phyloP scores from a whole-genome alignment of 2,329 filamentous ascomycete genomes.

The Colletotrichum lini region DNA sequence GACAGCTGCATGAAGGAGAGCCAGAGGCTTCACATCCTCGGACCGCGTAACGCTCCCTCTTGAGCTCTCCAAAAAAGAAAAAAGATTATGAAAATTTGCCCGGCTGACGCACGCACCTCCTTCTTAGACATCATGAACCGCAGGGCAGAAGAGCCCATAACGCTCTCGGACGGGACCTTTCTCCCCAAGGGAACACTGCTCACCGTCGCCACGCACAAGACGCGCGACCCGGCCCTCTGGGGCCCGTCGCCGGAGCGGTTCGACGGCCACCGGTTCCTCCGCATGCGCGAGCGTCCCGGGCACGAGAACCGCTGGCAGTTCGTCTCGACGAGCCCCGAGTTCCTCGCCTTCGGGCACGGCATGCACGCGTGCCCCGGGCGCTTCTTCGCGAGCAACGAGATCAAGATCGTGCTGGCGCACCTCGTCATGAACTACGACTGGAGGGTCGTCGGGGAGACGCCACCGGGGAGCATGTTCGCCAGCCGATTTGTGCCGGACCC shows the following conservation, averaged over 20 bases:
- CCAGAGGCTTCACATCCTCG: slow-evolving; percentile 45
- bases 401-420: slow-evolving; percentile 59
- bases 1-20: slow-evolving; percentile 60
- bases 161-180: slow-evolving; percentile 34
- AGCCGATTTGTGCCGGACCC: slow-evolving; percentile 26
- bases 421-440: slow-evolving; percentile 59
- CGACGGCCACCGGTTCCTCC: slow-evolving; percentile 29
- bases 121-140: slow-evolving; percentile 20
- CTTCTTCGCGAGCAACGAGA: slow-evolving; percentile 62
- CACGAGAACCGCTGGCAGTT: slow-evolving; percentile 54
- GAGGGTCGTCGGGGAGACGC: slow-evolving; percentile 7
- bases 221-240: no score
- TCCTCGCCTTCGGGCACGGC: slow-evolving; percentile 55
- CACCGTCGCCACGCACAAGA: no score
- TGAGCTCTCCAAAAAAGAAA: no score
- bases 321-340: slow-evolving; percentile 54
- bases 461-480: slow-evolving; percentile 13
- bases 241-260: not conserved
- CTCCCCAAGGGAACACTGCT: slow-evolving; percentile 12
- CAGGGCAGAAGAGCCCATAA: slow-evolving; percentile 16
- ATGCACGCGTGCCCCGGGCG: slow-evolving; percentile 58
- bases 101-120: not conserved
- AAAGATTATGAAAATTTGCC: not conserved
- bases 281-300: slow-evolving; percentile 22
- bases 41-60: not conserved